Evolutionary conservation across 2,329 filamentous ascomycete genomes (phyloP), one percentile per base, ranked within the genome.

Genomic region (Ceratocystis harringtonii): DNA sequence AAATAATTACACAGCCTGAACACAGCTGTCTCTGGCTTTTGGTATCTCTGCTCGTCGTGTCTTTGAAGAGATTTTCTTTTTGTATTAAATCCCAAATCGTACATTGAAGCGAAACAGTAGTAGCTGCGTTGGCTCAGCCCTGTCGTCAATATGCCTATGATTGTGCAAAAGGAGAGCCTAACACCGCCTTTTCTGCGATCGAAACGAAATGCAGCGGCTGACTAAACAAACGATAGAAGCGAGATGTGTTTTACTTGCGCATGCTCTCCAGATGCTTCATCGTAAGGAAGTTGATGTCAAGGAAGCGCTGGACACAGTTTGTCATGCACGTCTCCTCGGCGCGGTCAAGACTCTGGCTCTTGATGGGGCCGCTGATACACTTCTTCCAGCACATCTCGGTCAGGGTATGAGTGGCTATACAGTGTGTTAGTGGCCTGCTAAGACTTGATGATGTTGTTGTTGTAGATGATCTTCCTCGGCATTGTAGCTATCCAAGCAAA

Each of bases 221-320:
- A 15, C 48, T 25, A 25, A 52, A 52, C 48, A 52, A 19, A 28
- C 22, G 3, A 7, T 52, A 28, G 19, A 22, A 12, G 10, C 48
- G 10, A 10, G 10, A 5, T 12, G 36, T 41, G 36, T 15, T 15
- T 28, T 68, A 67, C 36, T 67, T 62, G 48, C 80, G 78, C 78
- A 82, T 76, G 68, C 73, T 82, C 74, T 94, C 86, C 72, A 97
- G 78, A 74, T 96, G 88, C 79, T 86, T 87, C 75, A 96, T 79
- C n/a, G 95, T 88, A 64, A 90, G 79, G 69, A 89, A 77, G 77
- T 92, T 94, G 69, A 91, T 83, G 76, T 99, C 94, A 78, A 97
- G 81, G 77, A 95, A 97, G 66, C 94, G 82, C 72, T 96, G 89
- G 66, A 97, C 91, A 73, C 94, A 99, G 79, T 96, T 96, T 74